Conservation (phyloP, 2,329 filamentous ascomycete genomes). For the Cladophialophora bantiana region DNA sequence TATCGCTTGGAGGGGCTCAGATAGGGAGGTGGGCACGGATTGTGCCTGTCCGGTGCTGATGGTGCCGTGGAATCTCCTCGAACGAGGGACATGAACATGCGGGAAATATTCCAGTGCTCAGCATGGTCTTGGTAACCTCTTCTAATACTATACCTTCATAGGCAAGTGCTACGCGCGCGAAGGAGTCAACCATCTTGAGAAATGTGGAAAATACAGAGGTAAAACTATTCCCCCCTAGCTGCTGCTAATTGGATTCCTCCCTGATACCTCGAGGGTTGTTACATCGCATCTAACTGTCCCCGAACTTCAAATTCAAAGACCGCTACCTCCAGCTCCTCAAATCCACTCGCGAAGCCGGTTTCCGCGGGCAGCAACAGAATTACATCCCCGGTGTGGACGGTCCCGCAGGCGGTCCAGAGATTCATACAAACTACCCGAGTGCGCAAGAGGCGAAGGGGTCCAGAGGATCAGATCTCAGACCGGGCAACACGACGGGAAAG, state of each 20-base stretch:
- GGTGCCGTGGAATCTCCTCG: not conserved
- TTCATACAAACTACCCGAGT: constrained; percentile 39
- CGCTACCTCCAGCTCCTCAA: constrained; percentile 70
- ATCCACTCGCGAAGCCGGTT: constrained; percentile 68
- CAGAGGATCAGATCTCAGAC: constrained; percentile 38
- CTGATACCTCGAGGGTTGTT: not conserved
- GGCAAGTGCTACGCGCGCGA: constrained; percentile 70
- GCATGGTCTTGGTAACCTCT: not conserved
- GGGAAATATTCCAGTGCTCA: not conserved
- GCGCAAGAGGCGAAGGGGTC: constrained; percentile 38
- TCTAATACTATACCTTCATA: constrained; percentile 51
- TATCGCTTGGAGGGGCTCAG: too few relatives aligned
- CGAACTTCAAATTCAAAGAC: constrained; percentile 52
- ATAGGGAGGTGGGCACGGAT: not conserved
- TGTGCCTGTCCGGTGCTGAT: not conserved
- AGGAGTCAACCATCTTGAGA: constrained; percentile 72
- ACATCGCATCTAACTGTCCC: not conserved
- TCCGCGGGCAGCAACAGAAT: constrained; percentile 70
- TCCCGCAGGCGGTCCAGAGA: constrained; percentile 36
- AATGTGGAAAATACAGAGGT: constrained; percentile 71
- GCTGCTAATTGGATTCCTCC: not conserved
- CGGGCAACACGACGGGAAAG: constrained; percentile 39
- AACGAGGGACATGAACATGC: not conserved
- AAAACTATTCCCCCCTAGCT: constrained; percentile 20
- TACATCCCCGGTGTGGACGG: constrained; percentile 52